Base-by-base conservation (phyloP, 1,284 basidiomycete genomes). In the Apiotrichum montevideense region DNA sequence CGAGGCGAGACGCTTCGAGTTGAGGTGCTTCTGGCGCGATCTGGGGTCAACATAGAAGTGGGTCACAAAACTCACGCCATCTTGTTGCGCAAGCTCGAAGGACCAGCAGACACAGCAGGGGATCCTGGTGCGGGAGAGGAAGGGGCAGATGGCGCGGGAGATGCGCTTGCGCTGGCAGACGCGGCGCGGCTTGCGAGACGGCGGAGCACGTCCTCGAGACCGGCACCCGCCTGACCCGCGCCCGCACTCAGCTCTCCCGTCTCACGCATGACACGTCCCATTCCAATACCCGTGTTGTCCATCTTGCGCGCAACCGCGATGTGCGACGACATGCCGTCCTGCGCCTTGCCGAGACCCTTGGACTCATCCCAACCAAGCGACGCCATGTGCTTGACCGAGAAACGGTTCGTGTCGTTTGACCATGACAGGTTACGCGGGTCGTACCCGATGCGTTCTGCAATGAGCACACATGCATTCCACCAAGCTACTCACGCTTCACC, bases 371-470 rank as follows among this genome's bases (percentile, higher is more conserved):
- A 77, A n/a, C 77, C 77, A 29, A 77, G 66, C n/a, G 69, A 63
- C 21, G 66, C 64, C 63, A 78, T 74, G 65, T 77, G 75, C 59
- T 77, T 73, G 61, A 74, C 74, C 4, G 75, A 76, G 66, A 78
- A 78, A 14, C 76, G 68, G 45, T 61, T 58, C 42, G 71, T 70
- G 62, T 78, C 75, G 63, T 74, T 71, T 32, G 73, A 72, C 77
- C 77, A 78, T 51, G 68, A 63, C 37, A 78, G 64, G 64, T 78
- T 78, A 5, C 77, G 70, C 6, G 77, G 77, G 64, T 78, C 77
- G 55, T 66, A 58, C 47, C 74, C 73, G 62, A 77, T 76, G 41
- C 72, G 66, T 66, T 76, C 72, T 72, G 62, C 55, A 29, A 41
- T 39, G 35, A 33, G 29, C 2, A 13, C 10, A 29, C 29, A 29